Base-by-base conservation (phyloP, 257 asterid species). In the Linderniella brevidens region DNA sequence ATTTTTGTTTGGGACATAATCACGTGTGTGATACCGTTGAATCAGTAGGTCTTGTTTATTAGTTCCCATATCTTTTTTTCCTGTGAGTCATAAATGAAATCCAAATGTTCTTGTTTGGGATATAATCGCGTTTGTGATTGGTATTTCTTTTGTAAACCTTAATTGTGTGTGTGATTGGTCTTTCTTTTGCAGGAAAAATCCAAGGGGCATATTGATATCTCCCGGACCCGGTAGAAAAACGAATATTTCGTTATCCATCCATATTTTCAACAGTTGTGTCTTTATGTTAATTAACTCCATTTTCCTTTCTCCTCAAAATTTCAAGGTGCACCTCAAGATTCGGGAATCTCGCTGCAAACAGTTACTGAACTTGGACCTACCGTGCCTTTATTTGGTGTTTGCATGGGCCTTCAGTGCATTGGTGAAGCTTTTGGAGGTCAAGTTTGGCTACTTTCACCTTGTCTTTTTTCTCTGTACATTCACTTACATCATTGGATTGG, bases 371-470 rank as follows among this genome's bases (percentile, higher is more conserved):
- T 90, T 59, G 98, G 98, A 40, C 94, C 94, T 41, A 69, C 56
- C 35, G 66, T 85, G 20, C 98, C 98, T 32, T 60, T 90, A 59
- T 90, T 90, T 77, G 98, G 98, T 19, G 98, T 90, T 55, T 90
- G 98, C 70, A 90, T 90, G 98, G 98, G 98, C 41, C 64, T 90
- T 75, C 98, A 90, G 66, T 90, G 98, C 81, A 90, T 85, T 48
- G 98, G 98, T 13, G 98, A 90, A 79, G 98, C 96, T 9, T 90
- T 85, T 66, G 98, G 98, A 76, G 97, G 97, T 88, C 63, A 39
- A 62, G 41, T 38, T 58, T 49, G 4, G 32, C 32, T 6, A 25
- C 3, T 25, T 25, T 25, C 32, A 25, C 6, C 3, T 25, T 0
- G 54, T 49, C 13, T 13, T 29, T 9, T 19, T 52, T 50, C 17